These are phyloP conservation scores for Russula sp. DNA, from an alignment of 768 basidiomycete genomes.

Conservation along the genomic window DNA sequence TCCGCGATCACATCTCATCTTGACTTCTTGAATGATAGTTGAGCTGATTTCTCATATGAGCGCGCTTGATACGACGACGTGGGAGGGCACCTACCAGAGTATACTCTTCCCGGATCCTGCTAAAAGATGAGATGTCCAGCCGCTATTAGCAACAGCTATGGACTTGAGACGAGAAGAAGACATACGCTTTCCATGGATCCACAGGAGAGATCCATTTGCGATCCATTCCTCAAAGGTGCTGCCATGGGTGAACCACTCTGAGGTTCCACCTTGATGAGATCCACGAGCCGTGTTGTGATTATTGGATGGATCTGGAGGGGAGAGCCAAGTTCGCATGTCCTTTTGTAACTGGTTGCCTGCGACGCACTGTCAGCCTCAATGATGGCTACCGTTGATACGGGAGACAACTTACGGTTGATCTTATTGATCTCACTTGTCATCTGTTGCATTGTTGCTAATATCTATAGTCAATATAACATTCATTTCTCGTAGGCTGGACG, in stretches of 20 bases:
- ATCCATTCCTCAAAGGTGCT: not conserved
- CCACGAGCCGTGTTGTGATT: not conserved
- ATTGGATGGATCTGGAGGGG: not conserved
- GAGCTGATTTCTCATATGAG: no score
- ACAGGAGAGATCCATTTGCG: not conserved
- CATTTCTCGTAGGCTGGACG: no score
- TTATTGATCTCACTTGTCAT: no score
- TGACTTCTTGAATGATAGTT: not conserved
- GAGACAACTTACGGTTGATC: not conserved
- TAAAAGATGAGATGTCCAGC: no score
- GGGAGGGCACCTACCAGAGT: not conserved
- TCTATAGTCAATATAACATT: no score
- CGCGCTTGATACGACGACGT: not conserved
- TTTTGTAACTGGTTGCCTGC: no score
- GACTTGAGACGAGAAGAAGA: not conserved
- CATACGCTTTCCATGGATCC: no score
- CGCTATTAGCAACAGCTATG: not conserved
- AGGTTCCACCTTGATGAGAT: not conserved
- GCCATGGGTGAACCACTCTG: not conserved
- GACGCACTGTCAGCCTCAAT: not conserved
- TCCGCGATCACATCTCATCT: not conserved
- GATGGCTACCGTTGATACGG: no score
- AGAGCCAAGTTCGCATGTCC: no score
- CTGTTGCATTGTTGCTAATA: no score
- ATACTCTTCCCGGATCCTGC: no score